Base-by-base conservation (phyloP, 1,284 basidiomycete species). In the Ustilago cynodontis region DNA sequence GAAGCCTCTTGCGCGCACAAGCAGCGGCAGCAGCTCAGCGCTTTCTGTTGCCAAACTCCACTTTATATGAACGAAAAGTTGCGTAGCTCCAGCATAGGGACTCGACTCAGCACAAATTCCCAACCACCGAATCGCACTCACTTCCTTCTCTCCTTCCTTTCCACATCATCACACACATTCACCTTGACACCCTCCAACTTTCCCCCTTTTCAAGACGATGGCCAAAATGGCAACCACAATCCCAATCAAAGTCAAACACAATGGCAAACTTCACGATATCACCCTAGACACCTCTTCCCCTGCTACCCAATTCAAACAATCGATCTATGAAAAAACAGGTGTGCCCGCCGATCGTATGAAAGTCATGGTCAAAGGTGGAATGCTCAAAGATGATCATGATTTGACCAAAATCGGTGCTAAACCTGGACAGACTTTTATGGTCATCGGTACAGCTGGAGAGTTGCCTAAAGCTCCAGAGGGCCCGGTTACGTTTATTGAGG, bases 321-420 rank as follows among this genome's bases (percentile, higher is more conserved):
- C 90, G 2, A 89, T 98, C 52, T 93, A 93, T 82, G 89, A 92
- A 64, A 88, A 89, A 47, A 98, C 95, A 0, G 94, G 94, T 11
- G 92, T 98, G 4, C 94, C 95, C 13, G 86, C 84, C 10, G 94
- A 95, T 81, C 90, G 95, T 55, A 95, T 97, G 93, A 99, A 98
- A 87, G 93, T 98, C 75, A 95, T 98, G 93, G 89, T 96, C 86
- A 98, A 97, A 86, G 93, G 93, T 54, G 93, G 93, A n/a, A 89
- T 94, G 79, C 89, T 97, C 56, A 85, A 85, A 90, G 94, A 97
- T 82, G 93, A 96, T 78, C 90, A 93, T 0, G 91, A 92, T 75
- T 91, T 95, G 90, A 89, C 89, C 78, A 95, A 94, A 86, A 89
- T 97, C 43, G 91, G 88, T 0, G 91, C 93, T 14, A 95, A 94